A percentile compares a stretch with the other conserved stretches of the same genome.
Conservation (phyloP, 164 flowering plant genomes). For the Annona squamosa region DNA sequence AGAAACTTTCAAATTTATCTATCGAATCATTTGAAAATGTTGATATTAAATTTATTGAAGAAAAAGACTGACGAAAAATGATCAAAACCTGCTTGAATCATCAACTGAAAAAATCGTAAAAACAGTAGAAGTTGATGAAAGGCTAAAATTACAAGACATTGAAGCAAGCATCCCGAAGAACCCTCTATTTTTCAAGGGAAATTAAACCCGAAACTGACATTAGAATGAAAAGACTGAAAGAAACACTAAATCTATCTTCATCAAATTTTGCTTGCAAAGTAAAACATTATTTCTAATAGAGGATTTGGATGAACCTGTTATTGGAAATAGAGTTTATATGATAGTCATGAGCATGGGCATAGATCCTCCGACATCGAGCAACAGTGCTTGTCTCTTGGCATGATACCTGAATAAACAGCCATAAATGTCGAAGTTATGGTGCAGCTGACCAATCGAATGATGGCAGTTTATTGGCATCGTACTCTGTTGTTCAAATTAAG, state of each 20-base stretch:
- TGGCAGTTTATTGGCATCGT: background rate
- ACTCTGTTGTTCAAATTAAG: background rate
- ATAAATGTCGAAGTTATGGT: background rate
- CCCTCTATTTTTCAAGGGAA: background rate
- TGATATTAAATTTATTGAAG: background rate
- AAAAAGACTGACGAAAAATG: background rate
- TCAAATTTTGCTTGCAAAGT: background rate
- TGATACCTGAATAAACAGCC: constrained; percentile 43
- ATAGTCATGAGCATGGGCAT: constrained; percentile 99
- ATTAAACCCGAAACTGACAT: background rate
- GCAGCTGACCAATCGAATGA: background rate
- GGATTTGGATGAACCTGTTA: constrained; percentile 55
- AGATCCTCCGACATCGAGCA: constrained; percentile 91
- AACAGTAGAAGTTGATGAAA: no score
- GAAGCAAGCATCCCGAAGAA: no score
- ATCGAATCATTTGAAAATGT: no score
- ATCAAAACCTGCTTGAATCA: no score
- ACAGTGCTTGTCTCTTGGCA: constrained; percentile 78
- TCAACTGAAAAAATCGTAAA: no score
- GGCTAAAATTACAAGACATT: no score
- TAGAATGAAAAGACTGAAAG: background rate
- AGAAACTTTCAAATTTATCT: no score
- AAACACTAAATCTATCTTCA: background rate
- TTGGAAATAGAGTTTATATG: constrained; percentile 97
- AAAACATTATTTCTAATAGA: no score